These are phyloP conservation scores for Epichloe elymi DNA, from an alignment of 2,329 filamentous ascomycete genomes.

Conservation along the genomic window DNA sequence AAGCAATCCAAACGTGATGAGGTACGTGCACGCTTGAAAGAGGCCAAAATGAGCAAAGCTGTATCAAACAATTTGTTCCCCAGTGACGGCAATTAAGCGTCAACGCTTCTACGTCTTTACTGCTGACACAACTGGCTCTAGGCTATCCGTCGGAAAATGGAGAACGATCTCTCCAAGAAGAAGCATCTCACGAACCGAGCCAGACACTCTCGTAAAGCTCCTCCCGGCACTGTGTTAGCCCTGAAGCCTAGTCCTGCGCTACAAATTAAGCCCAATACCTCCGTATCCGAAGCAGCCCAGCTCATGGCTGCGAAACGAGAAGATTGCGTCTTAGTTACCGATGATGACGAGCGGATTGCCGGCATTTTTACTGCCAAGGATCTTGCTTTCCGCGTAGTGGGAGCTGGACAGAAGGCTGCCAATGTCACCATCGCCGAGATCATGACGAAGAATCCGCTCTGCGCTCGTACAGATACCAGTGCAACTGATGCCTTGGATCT, in stretches of 20 bases:
- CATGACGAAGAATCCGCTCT: constrained; percentile 99
- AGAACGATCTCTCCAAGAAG: constrained; percentile 97
- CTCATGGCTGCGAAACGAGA: constrained; percentile 98
- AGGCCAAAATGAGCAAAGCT: background rate
- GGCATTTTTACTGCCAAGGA: constrained; percentile 99
- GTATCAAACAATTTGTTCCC: background rate
- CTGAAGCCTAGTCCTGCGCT: constrained; percentile 90
- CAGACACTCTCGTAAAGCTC: constrained; percentile 80
- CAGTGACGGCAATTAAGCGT: background rate
- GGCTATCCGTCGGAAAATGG: constrained; percentile 95
- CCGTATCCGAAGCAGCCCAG: constrained; percentile 90
- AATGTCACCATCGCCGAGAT: constrained; percentile 93
- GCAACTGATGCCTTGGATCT: constrained; percentile 93
- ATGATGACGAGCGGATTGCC: constrained; percentile 93
- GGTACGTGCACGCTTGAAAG: constrained; percentile 42
- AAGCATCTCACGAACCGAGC: constrained; percentile 67
- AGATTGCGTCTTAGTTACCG: constrained; percentile 93
- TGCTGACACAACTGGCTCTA: constrained; percentile 24
- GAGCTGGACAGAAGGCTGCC: constrained; percentile 74
- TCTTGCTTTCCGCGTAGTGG: constrained; percentile 91
- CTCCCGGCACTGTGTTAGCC: constrained; percentile 88
- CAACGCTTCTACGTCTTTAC: background rate
- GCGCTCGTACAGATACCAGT: constrained; percentile 92
- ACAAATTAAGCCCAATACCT: constrained; percentile 92
- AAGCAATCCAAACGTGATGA: constrained; percentile 98